Evolutionary conservation across 31 red algal genomes (phyloP).

Genomic region (Endocladia muricata): DNA sequence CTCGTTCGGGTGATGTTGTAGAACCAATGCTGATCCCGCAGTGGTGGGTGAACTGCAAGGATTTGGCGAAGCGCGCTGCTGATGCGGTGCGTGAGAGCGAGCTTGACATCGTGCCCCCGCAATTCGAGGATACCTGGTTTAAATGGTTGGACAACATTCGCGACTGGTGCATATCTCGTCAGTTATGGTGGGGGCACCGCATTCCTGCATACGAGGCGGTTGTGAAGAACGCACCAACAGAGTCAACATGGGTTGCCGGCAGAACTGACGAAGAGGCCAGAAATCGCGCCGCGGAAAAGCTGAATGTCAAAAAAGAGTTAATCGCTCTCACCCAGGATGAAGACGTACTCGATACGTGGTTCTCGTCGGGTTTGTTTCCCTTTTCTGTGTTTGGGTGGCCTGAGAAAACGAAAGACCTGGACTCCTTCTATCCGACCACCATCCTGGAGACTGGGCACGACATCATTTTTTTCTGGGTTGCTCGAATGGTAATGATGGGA

Average conservation of each 20-base stretch:
- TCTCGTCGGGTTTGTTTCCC: conserved; percentile 97
- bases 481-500: conserved; percentile 99
- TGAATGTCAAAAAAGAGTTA: conserved; percentile 20
- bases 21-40: conserved; percentile 92
- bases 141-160: conserved; percentile 92
- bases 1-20: conserved; percentile 91
- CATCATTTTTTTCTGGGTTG: conserved; percentile 99
- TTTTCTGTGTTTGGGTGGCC: conserved; percentile 99
- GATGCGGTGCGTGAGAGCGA: conserved; percentile 63
- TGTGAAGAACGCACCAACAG: conserved; percentile 21
- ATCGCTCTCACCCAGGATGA: conserved; percentile 86
- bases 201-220: conserved; percentile 87
- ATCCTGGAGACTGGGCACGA: conserved; percentile 95
- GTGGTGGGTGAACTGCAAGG: conserved; percentile 95
- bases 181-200: conserved; percentile 99
- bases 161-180: conserved; percentile 97
- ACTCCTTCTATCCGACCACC: conserved; percentile 94
- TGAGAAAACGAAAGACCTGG: conserved; percentile 59
- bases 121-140: conserved; percentile 52
- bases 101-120: conserved; percentile 52
- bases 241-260: conserved; percentile 76
- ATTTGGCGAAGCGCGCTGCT: conserved; percentile 65
- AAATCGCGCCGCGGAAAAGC: conserved; percentile 37
- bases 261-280: conserved; percentile 85
- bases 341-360: conserved; percentile 99